Conservation (phyloP, 441 rosid species). For the Erodium chrysanthum region DNA sequence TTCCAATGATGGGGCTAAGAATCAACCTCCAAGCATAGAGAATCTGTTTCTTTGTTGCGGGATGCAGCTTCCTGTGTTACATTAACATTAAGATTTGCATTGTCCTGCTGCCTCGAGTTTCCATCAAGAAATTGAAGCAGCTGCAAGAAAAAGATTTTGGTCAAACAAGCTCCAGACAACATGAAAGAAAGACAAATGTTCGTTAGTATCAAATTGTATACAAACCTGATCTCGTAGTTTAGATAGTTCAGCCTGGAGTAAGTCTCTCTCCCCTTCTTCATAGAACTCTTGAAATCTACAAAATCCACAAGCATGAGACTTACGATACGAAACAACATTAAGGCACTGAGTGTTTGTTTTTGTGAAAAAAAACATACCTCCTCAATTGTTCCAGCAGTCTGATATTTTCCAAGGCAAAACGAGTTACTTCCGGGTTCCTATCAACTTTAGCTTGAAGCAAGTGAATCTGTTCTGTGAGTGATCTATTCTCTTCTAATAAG, state of each 20-base stretch:
- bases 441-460: constrained; percentile 88
- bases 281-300: constrained; percentile 89
- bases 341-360: constrained; percentile 6
- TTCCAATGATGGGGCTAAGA: constrained; percentile 18
- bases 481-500: constrained; percentile 63
- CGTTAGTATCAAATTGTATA: constrained; percentile 18
- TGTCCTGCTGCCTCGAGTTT: constrained; percentile 32
- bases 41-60: constrained; percentile 38
- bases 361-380: constrained; percentile 40
- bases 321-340: constrained; percentile 6
- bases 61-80: constrained; percentile 37
- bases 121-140: constrained; percentile 57
- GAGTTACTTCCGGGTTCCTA: constrained; percentile 91
- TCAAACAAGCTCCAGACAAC: constrained; percentile 20
- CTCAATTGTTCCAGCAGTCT: constrained; percentile 85
- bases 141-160: constrained; percentile 30
- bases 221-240: constrained; percentile 69
- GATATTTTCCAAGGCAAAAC: constrained; percentile 92
- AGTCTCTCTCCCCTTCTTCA: constrained; percentile 92
- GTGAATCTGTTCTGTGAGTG: constrained; percentile 68
- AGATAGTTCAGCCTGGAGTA: constrained; percentile 65
- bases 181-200: constrained; percentile 12
- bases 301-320: constrained; percentile 20
- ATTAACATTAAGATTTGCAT: constrained; percentile 29
- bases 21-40: constrained; percentile 61